phyloP scores from a whole-genome alignment of 441 rosid species.

The Arabidopsis hybrid region DNA sequence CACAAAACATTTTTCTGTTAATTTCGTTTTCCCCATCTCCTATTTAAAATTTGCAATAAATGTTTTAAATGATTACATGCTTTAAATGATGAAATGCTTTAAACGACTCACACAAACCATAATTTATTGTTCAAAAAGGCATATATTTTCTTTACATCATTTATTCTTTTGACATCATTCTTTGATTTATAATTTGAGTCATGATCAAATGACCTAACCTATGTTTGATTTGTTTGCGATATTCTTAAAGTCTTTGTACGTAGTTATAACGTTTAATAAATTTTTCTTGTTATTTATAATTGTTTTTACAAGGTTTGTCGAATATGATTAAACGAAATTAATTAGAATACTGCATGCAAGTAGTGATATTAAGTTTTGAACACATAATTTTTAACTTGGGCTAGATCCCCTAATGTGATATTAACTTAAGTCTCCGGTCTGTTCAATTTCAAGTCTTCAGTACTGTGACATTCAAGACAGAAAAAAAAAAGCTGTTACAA shows the following conservation, averaged over 20 bases:
- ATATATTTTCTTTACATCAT: not conserved
- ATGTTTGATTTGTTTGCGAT: not conserved
- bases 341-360: no score
- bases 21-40: not conserved
- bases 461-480: not conserved
- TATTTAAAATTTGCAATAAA: not conserved
- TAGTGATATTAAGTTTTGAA: not conserved
- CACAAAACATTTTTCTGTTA: not conserved
- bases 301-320: no score
- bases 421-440: no score
- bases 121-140: no score
- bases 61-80: not conserved
- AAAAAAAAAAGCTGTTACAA: no score
- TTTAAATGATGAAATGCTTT: not conserved
- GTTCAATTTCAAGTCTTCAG: not conserved
- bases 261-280: no score
- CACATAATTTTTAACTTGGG: no score
- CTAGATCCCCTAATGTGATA: no score
- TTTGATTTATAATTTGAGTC: not conserved
- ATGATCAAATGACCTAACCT: not conserved
- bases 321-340: no score
- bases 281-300: no score
- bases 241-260: no score
- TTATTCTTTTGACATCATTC: not conserved
- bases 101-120: not conserved